phyloP scores from a whole-genome alignment of 2,329 filamentous ascomycete species.

The Aspergillus pseudotamarii region DNA sequence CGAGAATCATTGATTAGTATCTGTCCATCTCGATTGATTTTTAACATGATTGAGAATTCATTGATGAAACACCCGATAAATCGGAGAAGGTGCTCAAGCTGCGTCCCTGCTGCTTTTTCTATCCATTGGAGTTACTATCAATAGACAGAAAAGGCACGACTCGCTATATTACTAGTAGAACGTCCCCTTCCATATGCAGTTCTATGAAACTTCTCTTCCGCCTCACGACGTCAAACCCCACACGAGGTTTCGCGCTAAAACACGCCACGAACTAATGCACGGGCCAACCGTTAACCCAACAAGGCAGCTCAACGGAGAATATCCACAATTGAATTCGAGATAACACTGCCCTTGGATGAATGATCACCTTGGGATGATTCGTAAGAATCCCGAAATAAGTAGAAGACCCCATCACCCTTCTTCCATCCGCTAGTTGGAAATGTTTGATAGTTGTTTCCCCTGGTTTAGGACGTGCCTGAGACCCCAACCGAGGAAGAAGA shows the following conservation, averaged over 20 bases:
- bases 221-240: constrained; percentile 15
- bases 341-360: background rate
- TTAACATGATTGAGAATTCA: background rate
- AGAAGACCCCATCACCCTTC: background rate
- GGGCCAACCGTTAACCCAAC: constrained; percentile 17
- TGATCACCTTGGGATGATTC: background rate
- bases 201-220: background rate
- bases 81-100: background rate
- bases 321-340: constrained; percentile 11
- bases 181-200: background rate
- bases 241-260: constrained; percentile 14
- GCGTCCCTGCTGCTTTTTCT: background rate
- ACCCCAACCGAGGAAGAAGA: background rate
- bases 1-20: background rate
- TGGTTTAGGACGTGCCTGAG: background rate
- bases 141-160: background rate
- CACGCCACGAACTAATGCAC: constrained; percentile 20
- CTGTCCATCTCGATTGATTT: background rate
- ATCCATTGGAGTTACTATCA: background rate
- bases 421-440: background rate
- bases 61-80: background rate
- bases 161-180: background rate
- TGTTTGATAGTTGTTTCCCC: background rate
- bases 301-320: constrained; percentile 6
- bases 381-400: background rate